Conservation (phyloP, 108 stramenopile genomes). For the Hondaea fermentalgiana region DNA sequence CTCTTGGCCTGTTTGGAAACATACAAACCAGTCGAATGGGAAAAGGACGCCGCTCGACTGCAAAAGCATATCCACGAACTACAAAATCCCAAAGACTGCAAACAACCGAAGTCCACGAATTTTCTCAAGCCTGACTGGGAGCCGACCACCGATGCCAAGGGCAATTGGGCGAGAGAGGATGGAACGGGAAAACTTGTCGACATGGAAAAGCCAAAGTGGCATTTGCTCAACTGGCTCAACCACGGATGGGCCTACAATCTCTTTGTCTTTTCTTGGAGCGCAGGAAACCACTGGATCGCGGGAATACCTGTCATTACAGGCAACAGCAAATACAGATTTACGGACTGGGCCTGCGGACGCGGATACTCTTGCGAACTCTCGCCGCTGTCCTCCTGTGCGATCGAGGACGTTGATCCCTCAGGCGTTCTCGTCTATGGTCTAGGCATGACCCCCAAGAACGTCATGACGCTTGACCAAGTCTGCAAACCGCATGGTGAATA, state of each 20-base stretch:
- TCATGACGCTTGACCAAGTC: not conserved
- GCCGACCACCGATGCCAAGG: not conserved
- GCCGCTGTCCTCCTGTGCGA: not conserved
- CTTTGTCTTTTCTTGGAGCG: not conserved
- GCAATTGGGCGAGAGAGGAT: not conserved
- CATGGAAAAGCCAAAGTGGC: not conserved
- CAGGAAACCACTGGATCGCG: not conserved
- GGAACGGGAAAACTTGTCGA: not conserved
- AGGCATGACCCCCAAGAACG: not conserved
- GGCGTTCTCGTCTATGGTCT: not conserved
- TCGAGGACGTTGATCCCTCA: not conserved
- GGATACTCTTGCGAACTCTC: not conserved
- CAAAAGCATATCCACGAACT: not conserved
- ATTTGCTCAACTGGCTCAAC: not conserved
- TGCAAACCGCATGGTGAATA: not conserved
- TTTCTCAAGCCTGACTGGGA: not conserved
- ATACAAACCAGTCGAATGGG: not conserved
- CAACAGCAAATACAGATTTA: not conserved
- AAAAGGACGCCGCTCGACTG: not conserved
- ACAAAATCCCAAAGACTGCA: not conserved
- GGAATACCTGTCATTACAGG: not conserved
- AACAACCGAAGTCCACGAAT: not conserved
- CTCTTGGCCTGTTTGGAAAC: not conserved
- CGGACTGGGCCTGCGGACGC: not conserved
- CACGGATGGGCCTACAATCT: slow-evolving; percentile 15